Evolutionary conservation across 139 green algal genomes (phyloP).

Genomic region (Coelastrella sp.): DNA sequence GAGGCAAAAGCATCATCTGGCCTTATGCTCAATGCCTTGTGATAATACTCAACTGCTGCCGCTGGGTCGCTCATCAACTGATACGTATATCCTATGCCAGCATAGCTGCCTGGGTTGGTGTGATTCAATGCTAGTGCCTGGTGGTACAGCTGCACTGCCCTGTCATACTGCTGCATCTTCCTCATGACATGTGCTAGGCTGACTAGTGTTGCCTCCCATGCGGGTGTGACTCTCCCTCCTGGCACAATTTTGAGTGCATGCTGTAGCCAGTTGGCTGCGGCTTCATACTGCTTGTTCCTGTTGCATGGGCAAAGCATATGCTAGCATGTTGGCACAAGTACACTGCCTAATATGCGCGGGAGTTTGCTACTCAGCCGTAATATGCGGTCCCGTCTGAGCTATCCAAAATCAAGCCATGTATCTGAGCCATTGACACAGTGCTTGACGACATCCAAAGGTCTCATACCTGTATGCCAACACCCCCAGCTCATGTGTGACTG

Average conservation of each 20-base stretch:
- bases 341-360: too few species aligned
- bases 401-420: too few species aligned
- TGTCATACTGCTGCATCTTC: slow-evolving; percentile 74
- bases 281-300: slow-evolving; percentile 44
- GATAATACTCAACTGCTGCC: slow-evolving; percentile 88
- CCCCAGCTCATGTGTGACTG: slow-evolving; percentile 91
- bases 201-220: slow-evolving; percentile 87
- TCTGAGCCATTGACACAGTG: too few species aligned
- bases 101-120: slow-evolving; percentile 72
- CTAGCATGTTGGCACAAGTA: too few species aligned
- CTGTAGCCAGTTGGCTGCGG: not conserved
- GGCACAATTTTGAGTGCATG: slow-evolving; percentile 54
- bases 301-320: not conserved
- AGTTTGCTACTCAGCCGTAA: too few species aligned
- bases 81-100: slow-evolving; percentile 82
- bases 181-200: slow-evolving; percentile 92
- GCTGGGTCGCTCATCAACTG: slow-evolving; percentile 79
- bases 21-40: slow-evolving; percentile 84
- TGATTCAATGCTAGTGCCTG: slow-evolving; percentile 75
- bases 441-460: too few species aligned
- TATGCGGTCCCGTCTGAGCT: too few species aligned
- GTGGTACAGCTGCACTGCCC: slow-evolving; percentile 67
- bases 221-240: slow-evolving; percentile 46
- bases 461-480: slow-evolving; percentile 75
- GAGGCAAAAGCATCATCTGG: slow-evolving; percentile 83